phyloP scores from a whole-genome alignment of 768 basidiomycete genomes.

The Tulasnella sp. region DNA sequence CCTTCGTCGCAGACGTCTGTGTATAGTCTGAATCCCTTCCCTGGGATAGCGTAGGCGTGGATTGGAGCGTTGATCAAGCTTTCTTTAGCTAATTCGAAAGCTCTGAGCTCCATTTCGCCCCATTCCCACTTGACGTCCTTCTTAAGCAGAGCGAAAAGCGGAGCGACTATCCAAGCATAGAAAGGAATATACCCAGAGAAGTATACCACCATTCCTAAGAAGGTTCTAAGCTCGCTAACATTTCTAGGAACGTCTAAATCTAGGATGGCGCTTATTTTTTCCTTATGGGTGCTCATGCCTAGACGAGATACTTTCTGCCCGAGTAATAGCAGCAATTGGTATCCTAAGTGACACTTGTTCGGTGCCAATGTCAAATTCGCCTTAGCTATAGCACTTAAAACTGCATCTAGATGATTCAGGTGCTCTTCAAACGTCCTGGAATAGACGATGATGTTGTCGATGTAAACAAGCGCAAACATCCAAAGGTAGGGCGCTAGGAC shows the following conservation, averaged over 20 bases:
- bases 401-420: constrained; percentile 15
- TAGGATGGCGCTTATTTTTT: constrained; percentile 29
- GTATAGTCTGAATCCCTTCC: constrained; percentile 28
- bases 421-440: constrained; percentile 23
- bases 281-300: constrained; percentile 29
- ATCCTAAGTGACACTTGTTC: constrained; percentile 29
- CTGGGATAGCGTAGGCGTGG: constrained; percentile 23
- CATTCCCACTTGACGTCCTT: constrained; percentile 22
- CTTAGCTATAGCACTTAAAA: constrained; percentile 22
- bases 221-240: constrained; percentile 23
- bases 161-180: constrained; percentile 27
- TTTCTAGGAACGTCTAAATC: constrained; percentile 21
- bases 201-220: constrained; percentile 31
- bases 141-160: constrained; percentile 26
- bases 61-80: constrained; percentile 26
- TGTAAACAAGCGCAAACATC: constrained; percentile 33
- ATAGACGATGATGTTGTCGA: constrained; percentile 30
- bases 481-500: constrained; percentile 29
- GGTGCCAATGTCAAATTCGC: constrained; percentile 26
- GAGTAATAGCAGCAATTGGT: constrained; percentile 26
- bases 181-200: constrained; percentile 29
- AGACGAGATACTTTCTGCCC: constrained; percentile 32
- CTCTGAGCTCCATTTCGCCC: constrained; percentile 19
- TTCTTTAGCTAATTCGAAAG: constrained; percentile 24
- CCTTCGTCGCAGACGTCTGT: constrained; percentile 26